Percentiles rank a stretch among this genome's conserved stretches.
Conservation (phyloP, 2,329 filamentous ascomycete genomes). For the Sporothrix sp. region DNA sequence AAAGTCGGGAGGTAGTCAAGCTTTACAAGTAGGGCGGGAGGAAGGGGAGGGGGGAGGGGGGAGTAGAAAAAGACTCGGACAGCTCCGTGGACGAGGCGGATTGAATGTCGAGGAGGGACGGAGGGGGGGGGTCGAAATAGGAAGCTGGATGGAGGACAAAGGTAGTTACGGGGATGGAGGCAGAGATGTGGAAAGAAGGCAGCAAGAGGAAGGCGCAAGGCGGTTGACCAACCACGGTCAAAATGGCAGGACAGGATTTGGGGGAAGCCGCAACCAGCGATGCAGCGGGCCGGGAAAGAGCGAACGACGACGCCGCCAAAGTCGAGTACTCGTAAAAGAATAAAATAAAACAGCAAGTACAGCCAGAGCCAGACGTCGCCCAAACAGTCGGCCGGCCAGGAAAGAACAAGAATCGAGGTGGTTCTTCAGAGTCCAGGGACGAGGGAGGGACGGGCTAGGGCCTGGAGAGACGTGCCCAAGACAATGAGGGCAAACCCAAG, state of each 20-base stretch:
- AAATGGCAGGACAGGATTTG: not conserved
- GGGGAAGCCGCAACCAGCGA: not conserved
- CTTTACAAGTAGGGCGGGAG: not conserved
- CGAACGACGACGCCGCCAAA: no score
- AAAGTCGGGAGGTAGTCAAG: not conserved
- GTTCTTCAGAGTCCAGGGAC: not conserved
- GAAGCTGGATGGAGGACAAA: no score
- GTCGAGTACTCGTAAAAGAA: not conserved
- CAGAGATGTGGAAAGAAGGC: not conserved
- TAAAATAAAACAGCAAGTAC: not conserved
- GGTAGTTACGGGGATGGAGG: no score
- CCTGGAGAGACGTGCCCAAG: not conserved
- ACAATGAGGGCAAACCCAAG: not conserved
- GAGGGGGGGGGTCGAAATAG: no score
- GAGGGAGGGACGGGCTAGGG: not conserved
- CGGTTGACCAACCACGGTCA: not conserved
- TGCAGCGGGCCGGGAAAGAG: not conserved
- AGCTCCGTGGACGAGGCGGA: no score
- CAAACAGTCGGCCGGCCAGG: not conserved
- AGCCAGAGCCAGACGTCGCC: not conserved
- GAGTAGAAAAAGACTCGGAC: not conserved
- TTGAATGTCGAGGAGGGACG: no score
- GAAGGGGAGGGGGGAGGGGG: not conserved
- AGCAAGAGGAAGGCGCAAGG: not conserved
- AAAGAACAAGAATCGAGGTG: not conserved